Conservation (phyloP, 345 rosid species). For the Salix exigua region DNA sequence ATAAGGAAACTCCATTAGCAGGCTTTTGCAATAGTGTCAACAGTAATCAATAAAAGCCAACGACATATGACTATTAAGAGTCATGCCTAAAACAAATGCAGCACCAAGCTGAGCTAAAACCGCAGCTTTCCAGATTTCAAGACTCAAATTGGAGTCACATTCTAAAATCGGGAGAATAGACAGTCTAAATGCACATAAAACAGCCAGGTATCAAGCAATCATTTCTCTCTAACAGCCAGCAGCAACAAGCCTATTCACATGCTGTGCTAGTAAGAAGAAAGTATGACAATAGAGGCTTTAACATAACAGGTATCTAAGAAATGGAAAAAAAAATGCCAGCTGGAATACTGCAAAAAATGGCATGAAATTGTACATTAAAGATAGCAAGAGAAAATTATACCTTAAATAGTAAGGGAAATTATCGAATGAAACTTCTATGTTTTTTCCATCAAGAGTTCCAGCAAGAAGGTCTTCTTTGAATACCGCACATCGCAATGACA, state of each 20-base stretch:
- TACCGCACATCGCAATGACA: slow-evolving; percentile 47
- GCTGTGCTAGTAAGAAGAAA: background rate
- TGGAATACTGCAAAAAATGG: background rate
- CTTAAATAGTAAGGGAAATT: slow-evolving; percentile 85
- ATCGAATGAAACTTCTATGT: slow-evolving; percentile 65
- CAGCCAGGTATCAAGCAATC: background rate
- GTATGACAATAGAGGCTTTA: background rate
- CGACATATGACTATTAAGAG: background rate
- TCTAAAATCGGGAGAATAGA: background rate
- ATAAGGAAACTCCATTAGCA: background rate
- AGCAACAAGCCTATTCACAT: background rate
- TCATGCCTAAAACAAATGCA: background rate
- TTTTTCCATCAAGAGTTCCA: slow-evolving; percentile 76
- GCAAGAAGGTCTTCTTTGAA: slow-evolving; percentile 63
- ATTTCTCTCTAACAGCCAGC: background rate
- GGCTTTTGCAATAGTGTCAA: background rate
- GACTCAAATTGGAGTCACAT: background rate
- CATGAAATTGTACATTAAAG: slow-evolving; percentile 6
- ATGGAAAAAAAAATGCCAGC: background rate
- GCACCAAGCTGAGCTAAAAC: background rate
- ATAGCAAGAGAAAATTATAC: slow-evolving; percentile 30
- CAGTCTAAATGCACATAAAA: background rate
- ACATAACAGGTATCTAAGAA: background rate
- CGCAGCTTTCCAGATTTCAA: background rate
- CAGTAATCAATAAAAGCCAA: background rate